phyloP scores from a whole-genome alignment of 352 stramenopile genomes.

The Thraustotheca clavata region DNA sequence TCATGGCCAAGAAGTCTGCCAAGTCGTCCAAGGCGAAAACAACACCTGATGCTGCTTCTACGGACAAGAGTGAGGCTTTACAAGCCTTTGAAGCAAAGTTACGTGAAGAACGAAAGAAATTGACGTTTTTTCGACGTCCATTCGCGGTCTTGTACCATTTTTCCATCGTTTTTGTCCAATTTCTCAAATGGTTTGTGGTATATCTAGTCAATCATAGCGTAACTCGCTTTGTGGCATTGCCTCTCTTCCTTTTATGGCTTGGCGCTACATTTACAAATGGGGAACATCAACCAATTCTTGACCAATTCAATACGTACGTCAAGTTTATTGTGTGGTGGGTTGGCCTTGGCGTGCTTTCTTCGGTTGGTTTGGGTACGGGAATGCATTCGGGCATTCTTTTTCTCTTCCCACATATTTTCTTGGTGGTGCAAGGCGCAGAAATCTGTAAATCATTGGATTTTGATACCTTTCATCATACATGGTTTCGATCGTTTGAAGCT shows the following conservation, averaged over 20 bases:
- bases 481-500: constrained; percentile 79
- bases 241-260: constrained; percentile 58
- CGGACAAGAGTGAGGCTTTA: not conserved
- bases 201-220: constrained; percentile 54
- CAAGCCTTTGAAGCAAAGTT: constrained; percentile 41
- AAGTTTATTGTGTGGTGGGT: constrained; percentile 92
- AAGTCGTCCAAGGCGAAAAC: not conserved
- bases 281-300: constrained; percentile 60
- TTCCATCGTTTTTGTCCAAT: constrained; percentile 58
- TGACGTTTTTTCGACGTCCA: constrained; percentile 76
- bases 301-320: constrained; percentile 75
- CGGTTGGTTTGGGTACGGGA: constrained; percentile 88
- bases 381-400: constrained; percentile 94
- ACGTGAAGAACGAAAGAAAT: constrained; percentile 67
- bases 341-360: constrained; percentile 89
- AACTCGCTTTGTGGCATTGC: constrained; percentile 71
- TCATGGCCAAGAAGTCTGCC: not conserved
- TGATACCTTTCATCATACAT: constrained; percentile 84
- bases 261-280: constrained; percentile 53
- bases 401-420: constrained; percentile 93
- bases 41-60: not conserved
- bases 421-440: constrained; percentile 82
- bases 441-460: constrained; percentile 85
- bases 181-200: constrained; percentile 60
- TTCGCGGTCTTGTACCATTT: constrained; percentile 76